Percentiles rank a stretch among this genome's conserved stretches.
phyloP scores from a whole-genome alignment of 805 yeast genomes.

The Starmerella scarabaei region DNA sequence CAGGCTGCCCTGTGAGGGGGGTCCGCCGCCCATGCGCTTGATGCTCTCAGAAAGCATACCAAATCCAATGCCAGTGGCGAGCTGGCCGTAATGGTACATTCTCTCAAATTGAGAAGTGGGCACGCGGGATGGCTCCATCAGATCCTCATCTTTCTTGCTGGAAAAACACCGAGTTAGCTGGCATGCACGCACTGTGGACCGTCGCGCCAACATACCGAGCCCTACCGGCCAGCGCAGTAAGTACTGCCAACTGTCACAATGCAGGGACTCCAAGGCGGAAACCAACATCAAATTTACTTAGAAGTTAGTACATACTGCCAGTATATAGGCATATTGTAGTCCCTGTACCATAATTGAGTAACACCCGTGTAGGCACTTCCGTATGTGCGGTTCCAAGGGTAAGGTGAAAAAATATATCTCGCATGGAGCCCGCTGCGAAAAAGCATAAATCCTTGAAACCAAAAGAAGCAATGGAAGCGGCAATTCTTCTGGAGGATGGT shows the following conservation, averaged over 20 bases:
- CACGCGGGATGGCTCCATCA: constrained; percentile 51
- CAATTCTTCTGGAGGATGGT: constrained; percentile 32
- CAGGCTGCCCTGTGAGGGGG: constrained; percentile 33
- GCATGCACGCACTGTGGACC: too few species aligned
- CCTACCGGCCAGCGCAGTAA: too few species aligned
- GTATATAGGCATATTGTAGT: too few species aligned
- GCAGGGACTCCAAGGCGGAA: too few species aligned
- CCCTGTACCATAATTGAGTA: too few species aligned
- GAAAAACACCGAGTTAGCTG: not conserved
- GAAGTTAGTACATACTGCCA: too few species aligned
- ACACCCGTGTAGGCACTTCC: too few species aligned
- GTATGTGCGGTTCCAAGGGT: too few species aligned
- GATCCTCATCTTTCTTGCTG: constrained; percentile 22
- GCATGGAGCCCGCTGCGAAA: constrained; percentile 12
- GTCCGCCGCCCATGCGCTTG: constrained; percentile 36
- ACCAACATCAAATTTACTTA: too few species aligned
- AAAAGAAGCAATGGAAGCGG: constrained; percentile 24
- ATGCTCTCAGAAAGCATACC: constrained; percentile 72
- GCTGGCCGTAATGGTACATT: constrained; percentile 78
- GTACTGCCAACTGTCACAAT: too few species aligned
- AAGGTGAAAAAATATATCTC: not conserved
- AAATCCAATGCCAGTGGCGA: constrained; percentile 83
- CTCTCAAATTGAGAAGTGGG: constrained; percentile 82
- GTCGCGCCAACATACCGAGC: too few species aligned
- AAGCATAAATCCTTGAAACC: constrained; percentile 8